Evolutionary conservation across 2,329 filamentous ascomycete species (phyloP).

Genomic region (Trichoderma gracile): DNA sequence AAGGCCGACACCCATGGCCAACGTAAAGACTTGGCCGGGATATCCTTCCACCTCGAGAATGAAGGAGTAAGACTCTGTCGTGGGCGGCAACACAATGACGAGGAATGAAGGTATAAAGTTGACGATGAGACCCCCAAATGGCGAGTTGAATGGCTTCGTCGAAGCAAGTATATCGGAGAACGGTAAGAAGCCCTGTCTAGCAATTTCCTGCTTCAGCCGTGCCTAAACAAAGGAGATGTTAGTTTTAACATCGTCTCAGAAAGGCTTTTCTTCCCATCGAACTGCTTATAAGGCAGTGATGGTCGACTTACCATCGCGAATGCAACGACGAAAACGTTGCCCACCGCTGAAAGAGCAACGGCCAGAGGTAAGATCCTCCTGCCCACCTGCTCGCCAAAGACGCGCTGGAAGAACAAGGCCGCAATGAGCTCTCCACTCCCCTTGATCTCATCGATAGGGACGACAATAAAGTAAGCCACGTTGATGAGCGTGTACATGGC

Average conservation of each 20-base stretch:
- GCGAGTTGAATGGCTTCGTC: conserved; percentile 66
- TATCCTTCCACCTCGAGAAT: conserved; percentile 73
- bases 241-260: not conserved
- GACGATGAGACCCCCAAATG: conserved; percentile 66
- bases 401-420: conserved; percentile 64
- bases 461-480: conserved; percentile 61
- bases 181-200: conserved; percentile 69
- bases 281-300: too few species aligned
- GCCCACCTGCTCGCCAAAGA: conserved; percentile 62
- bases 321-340: conserved; percentile 72
- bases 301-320: conserved; percentile 60
- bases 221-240: conserved; percentile 48
- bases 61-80: conserved; percentile 68
- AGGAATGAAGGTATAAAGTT: conserved; percentile 69
- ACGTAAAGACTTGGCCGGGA: conserved; percentile 59
- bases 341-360: conserved; percentile 66
- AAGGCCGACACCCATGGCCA: conserved; percentile 60
- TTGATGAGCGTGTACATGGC: conserved; percentile 68
- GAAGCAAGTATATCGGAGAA: conserved; percentile 62
- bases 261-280: not conserved
- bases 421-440: conserved; percentile 67
- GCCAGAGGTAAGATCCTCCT: conserved; percentile 60
- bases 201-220: conserved; percentile 71
- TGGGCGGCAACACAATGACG: conserved; percentile 65
- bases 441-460: conserved; percentile 67